A percentile compares a stretch with the other conserved stretches of the same genome.
phyloP scores from a whole-genome alignment of 2,329 filamentous ascomycete genomes.

The Aspergillus arachidicola region DNA sequence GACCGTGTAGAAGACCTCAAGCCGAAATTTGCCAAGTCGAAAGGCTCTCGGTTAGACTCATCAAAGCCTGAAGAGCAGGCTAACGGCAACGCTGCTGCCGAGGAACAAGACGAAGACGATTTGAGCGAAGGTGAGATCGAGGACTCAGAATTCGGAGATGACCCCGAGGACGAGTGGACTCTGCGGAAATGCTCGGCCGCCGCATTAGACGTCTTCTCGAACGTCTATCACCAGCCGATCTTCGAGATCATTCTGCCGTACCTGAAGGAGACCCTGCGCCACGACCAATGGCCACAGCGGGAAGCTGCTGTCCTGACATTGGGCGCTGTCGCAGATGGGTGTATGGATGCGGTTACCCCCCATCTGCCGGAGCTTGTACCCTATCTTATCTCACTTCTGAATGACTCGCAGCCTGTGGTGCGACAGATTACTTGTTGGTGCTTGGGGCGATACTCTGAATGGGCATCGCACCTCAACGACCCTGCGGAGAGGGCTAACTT shows the following conservation, averaged over 20 bases:
- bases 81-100: constrained; percentile 51
- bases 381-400: constrained; percentile 83
- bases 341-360: constrained; percentile 84
- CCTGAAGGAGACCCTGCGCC: constrained; percentile 83
- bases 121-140: constrained; percentile 85
- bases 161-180: constrained; percentile 92
- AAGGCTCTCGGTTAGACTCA: constrained; percentile 61
- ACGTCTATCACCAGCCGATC: constrained; percentile 82
- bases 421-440: constrained; percentile 98
- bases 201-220: constrained; percentile 89
- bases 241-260: constrained; percentile 93
- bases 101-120: constrained; percentile 64
- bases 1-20: constrained; percentile 90
- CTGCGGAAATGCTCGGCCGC: constrained; percentile 96
- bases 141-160: constrained; percentile 70
- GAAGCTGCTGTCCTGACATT: constrained; percentile 94
- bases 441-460: constrained; percentile 86
- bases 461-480: constrained; percentile 78
- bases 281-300: constrained; percentile 85
- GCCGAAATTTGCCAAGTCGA: constrained; percentile 81
- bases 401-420: constrained; percentile 85
- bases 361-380: constrained; percentile 88
- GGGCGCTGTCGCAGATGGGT: constrained; percentile 92
- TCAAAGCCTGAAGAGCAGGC: constrained; percentile 44
- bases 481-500: constrained; percentile 70